Evolutionary conservation across 2,329 filamentous ascomycete genomes (phyloP).

Genomic region (Acrodontium crateriforme): DNA sequence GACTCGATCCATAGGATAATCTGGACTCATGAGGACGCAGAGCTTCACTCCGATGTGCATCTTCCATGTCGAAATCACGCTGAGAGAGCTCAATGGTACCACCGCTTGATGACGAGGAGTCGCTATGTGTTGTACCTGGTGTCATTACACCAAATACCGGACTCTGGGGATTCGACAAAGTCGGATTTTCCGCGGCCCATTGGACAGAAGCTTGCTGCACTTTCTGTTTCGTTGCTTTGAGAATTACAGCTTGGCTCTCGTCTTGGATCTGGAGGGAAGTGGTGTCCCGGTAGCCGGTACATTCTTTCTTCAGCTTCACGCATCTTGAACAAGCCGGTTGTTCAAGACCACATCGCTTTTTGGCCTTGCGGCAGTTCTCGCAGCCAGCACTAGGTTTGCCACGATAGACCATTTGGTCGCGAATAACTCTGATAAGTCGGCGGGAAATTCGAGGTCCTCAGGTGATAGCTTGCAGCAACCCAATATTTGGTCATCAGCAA

Average conservation of each 20-base stretch:
- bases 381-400: slow-evolving; percentile 21
- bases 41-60: background rate
- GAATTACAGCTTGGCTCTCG: slow-evolving; percentile 17
- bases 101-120: slow-evolving; percentile 14
- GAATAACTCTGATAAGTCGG: too few species aligned
- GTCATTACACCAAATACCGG: slow-evolving; percentile 8
- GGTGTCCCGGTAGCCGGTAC: slow-evolving; percentile 20
- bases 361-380: slow-evolving; percentile 21
- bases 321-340: slow-evolving; percentile 19
- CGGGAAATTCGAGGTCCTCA: too few species aligned
- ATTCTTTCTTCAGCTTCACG: slow-evolving; percentile 18
- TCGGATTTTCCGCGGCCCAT: slow-evolving; percentile 1
- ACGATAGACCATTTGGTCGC: slow-evolving; percentile 16
- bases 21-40: background rate
- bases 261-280: slow-evolving; percentile 21
- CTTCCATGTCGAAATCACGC: background rate
- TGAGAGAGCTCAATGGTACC: slow-evolving; percentile 14
- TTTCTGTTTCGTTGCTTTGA: slow-evolving; percentile 14
- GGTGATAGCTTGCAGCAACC: too few species aligned
- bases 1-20: too few species aligned
- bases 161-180: slow-evolving; percentile 2
- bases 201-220: slow-evolving; percentile 10
- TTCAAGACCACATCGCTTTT: slow-evolving; percentile 21
- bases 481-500: too few species aligned
- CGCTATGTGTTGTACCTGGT: slow-evolving; percentile 7